Evolutionary conservation across 1,284 basidiomycete species (phyloP), one percentile per base, ranked within the genome.

Genomic region (Sparassis latifolia): DNA sequence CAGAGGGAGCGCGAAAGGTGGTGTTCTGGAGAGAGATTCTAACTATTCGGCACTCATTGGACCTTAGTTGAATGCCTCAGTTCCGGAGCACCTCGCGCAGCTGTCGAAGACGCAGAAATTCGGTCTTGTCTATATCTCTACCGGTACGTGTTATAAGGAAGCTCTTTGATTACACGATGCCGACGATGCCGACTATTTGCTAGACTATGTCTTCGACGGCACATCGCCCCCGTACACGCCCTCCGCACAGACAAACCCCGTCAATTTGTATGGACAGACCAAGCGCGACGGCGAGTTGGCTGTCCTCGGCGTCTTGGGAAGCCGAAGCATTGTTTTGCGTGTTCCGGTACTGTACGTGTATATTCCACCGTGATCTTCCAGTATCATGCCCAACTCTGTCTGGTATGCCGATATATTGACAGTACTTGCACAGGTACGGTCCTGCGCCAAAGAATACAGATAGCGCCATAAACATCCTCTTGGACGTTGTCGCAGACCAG

Each of bases 201-300:
- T 61, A 84, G 89, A 92, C 68, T 92, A 92, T 64, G 89, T 93
- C 10, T 92, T 93, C 58, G 87, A 91, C 56, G 90, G 90, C 3
- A 82, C 77, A n/a, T 80, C 82, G 0, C 86, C 90, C 1, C 86
- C 87, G 0, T 92, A 92, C 65, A 73, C 75, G 2, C 84, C 88
- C 0, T 73, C 73, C 3, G 77, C 83, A 3, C 60, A 65, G n/a
- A 76, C 86, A 5, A 85, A 87, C 58, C 90, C 90, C 0, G 66
- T 92, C 41, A 86, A 93, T 48, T 67, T 85, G 2, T 93, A 93
- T 58, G 91, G 87, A 0, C 65, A 75, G 57, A 84, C 85, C 0
- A 93, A 93, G 65, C 74, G 82, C 42, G 85, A 83, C 40, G 90
- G 89, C 3, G 91, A 93, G 67, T 58, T 78, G 5, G 80, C 78